A percentile compares a stretch with the other conserved stretches of the same genome.
Evolutionary conservation across 164 flowering plant species (phyloP).

Genomic region (Stephania yunnanensis): DNA sequence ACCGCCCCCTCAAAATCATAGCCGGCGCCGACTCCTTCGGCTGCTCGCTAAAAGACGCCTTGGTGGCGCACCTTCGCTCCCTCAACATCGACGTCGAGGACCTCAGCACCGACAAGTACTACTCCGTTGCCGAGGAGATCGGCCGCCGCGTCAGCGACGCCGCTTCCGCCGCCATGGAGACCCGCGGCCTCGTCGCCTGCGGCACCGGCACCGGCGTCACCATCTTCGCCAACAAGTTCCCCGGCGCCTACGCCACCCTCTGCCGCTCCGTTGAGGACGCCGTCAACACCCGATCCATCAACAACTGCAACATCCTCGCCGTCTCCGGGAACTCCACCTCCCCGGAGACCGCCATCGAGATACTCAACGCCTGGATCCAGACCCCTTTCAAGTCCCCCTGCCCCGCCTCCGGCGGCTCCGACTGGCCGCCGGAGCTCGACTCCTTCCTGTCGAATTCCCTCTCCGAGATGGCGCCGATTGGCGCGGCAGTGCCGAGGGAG

Average conservation of each 20-base stretch:
- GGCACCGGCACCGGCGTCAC: slow-evolving; percentile 91
- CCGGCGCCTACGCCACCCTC: slow-evolving; percentile 78
- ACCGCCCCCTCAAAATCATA: slow-evolving; percentile 47
- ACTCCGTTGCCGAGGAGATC: slow-evolving; percentile 71
- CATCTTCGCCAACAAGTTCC: slow-evolving; percentile 92
- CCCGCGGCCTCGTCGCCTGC: slow-evolving; percentile 83
- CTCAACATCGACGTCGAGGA: slow-evolving; percentile 79
- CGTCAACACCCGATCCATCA: slow-evolving; percentile 72
- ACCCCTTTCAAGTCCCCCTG: slow-evolving; percentile 90
- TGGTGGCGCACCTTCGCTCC: slow-evolving; percentile 68
- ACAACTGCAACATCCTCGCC: slow-evolving; percentile 84
- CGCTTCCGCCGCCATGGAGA: slow-evolving; percentile 19
- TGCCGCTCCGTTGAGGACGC: slow-evolving; percentile 66
- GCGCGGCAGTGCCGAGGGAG: slow-evolving; percentile 14
- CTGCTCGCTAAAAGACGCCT: slow-evolving; percentile 58
- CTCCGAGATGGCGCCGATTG: slow-evolving; percentile 56
- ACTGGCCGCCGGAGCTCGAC: slow-evolving; percentile 59
- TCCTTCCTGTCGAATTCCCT: slow-evolving; percentile 55
- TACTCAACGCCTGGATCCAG: slow-evolving; percentile 60
- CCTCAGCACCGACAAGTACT: slow-evolving; percentile 79
- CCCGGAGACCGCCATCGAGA: slow-evolving; percentile 50
- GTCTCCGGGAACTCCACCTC: slow-evolving; percentile 68
- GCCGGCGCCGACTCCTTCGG: slow-evolving; percentile 87
- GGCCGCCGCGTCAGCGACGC: slow-evolving; percentile 63
- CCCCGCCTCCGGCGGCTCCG: slow-evolving; percentile 57